A percentile compares a stretch with the other conserved stretches of the same genome.
phyloP scores from a whole-genome alignment of 148 eudicot genomes.

The Diospyros kaki region DNA sequence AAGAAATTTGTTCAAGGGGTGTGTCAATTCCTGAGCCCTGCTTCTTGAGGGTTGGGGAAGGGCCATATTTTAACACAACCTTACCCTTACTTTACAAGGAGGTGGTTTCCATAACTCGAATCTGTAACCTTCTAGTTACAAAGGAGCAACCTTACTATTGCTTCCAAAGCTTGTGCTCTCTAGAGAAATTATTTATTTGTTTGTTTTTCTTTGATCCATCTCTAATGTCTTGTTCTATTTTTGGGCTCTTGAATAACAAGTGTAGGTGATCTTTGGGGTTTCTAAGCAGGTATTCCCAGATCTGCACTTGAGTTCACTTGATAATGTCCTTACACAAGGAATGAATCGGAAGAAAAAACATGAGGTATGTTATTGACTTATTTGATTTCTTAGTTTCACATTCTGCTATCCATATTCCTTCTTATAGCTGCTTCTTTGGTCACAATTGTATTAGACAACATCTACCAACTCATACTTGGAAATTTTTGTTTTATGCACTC shows the following conservation, averaged over 20 bases:
- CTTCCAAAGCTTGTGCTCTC: too few species aligned
- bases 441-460: not conserved
- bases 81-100: too few species aligned
- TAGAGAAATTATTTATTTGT: not conserved
- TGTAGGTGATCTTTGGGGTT: constrained; percentile 7
- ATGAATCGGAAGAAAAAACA: constrained; percentile 93
- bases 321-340: constrained; percentile 71
- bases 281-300: constrained; percentile 61
- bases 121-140: too few species aligned
- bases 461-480: not conserved
- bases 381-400: constrained; percentile 1
- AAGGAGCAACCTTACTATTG: too few species aligned
- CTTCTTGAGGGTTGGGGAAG: too few species aligned
- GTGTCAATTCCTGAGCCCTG: too few species aligned
- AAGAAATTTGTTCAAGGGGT: too few species aligned
- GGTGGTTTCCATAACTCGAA: too few species aligned
- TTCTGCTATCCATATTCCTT: not conserved
- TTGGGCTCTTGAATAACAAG: not conserved
- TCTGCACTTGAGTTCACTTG: constrained; percentile 41
- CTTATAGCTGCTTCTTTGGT: not conserved
- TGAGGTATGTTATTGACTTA: constrained; percentile 54
- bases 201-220: not conserved
- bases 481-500: not conserved
- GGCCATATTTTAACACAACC: too few species aligned
- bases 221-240: not conserved